Percentiles rank a stretch among this genome's conserved stretches.
Evolutionary conservation across 768 basidiomycete genomes (phyloP).

Genomic region (Podaxis sp.): DNA sequence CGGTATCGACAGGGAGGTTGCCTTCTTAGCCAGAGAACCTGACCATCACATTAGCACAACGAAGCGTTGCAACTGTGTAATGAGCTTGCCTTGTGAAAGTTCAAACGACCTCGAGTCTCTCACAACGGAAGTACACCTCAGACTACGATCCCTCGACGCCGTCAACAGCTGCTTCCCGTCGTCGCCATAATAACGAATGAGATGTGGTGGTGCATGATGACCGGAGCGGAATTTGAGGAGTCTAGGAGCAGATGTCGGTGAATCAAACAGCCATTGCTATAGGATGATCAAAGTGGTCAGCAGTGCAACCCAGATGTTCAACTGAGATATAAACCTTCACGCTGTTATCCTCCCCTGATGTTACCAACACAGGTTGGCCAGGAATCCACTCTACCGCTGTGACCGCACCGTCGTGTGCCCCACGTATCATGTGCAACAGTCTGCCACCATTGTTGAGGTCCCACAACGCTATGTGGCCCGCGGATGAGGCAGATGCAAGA

Average conservation of each 20-base stretch:
- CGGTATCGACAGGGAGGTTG: constrained; percentile 71
- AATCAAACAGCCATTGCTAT: constrained; percentile 98
- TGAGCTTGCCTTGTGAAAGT: constrained; percentile 75
- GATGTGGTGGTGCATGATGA: constrained; percentile 85
- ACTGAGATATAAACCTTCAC: constrained; percentile 62
- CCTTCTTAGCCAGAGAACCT: constrained; percentile 85
- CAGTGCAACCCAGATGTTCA: not conserved
- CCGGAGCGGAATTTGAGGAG: constrained; percentile 91
- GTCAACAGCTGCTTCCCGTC: constrained; percentile 94
- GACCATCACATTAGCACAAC: not conserved
- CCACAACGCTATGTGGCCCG: constrained; percentile 90
- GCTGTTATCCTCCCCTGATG: constrained; percentile 90
- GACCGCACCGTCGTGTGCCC: constrained; percentile 85
- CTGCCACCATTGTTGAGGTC: constrained; percentile 82
- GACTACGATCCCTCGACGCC: constrained; percentile 81
- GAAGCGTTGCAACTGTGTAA: not conserved
- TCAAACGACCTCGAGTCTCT: constrained; percentile 94
- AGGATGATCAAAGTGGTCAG: not conserved
- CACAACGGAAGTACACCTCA: constrained; percentile 89
- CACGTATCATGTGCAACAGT: constrained; percentile 78
- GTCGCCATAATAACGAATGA: constrained; percentile 94
- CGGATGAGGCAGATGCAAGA: constrained; percentile 81
- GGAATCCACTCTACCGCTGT: constrained; percentile 87
- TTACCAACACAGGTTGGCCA: constrained; percentile 87
- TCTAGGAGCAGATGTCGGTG: constrained; percentile 79